Percentiles rank a stretch among this genome's conserved stretches.
Conservation (phyloP, 768 basidiomycete species). For the Candolleomyces efflorescens region DNA sequence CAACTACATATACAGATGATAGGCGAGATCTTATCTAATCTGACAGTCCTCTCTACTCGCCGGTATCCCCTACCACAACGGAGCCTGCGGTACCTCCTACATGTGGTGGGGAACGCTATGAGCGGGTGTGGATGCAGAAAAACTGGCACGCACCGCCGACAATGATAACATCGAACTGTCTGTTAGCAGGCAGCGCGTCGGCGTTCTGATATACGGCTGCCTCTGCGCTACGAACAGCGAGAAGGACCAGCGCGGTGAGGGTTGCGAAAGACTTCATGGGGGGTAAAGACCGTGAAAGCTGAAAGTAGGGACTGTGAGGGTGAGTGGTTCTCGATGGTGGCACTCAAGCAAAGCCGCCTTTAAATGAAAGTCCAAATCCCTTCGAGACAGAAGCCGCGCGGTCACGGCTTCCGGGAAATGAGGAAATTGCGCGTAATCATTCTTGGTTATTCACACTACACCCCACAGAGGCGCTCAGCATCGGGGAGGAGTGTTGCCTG, state of each 20-base stretch:
- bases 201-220: neutral
- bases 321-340: neutral
- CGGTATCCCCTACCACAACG: too few species aligned
- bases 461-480: too few species aligned
- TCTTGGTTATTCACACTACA: too few species aligned
- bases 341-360: too few species aligned
- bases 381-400: too few species aligned
- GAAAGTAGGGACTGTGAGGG: neutral
- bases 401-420: too few species aligned
- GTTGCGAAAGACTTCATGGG: neutral
- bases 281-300: neutral
- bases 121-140: neutral
- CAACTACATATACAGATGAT: too few species aligned
- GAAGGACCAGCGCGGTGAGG: neutral
- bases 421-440: too few species aligned
- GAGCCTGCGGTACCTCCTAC: constrained; percentile 24
- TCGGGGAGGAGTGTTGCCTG: too few species aligned
- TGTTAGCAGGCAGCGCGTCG: neutral
- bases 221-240: neutral
- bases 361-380: too few species aligned
- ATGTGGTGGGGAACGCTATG: neutral
- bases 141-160: constrained; percentile 14
- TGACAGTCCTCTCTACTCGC: too few species aligned
- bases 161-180: constrained; percentile 13
- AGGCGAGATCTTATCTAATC: too few species aligned